Conservation (phyloP, 2,329 filamentous ascomycete genomes). For the Aspergillus awamori region DNA sequence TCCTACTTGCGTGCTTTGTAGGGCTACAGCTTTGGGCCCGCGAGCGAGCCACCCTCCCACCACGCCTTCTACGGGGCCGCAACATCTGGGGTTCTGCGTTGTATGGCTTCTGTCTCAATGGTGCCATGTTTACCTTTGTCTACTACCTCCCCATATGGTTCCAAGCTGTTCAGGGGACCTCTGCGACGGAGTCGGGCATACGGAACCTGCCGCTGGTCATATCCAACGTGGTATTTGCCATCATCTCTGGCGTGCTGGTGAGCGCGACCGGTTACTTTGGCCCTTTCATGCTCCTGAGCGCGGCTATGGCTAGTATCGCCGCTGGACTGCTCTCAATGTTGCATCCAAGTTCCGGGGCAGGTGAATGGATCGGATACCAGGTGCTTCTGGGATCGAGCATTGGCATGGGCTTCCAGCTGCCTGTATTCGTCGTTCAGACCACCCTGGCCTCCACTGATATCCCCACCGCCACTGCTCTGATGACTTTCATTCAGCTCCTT, state of each 20-base stretch:
- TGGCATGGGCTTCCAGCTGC: constrained; percentile 9
- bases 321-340: background rate
- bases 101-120: constrained; percentile 6
- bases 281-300: constrained; percentile 11
- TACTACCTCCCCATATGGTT: constrained; percentile 24
- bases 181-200: constrained; percentile 5
- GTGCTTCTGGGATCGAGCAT: constrained; percentile 12
- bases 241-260: constrained; percentile 7
- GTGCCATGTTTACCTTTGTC: constrained; percentile 10
- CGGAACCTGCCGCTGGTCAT: constrained; percentile 11
- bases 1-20: constrained; percentile 39
- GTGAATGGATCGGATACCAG: constrained; percentile 8
- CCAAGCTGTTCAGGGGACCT: constrained; percentile 14
- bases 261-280: constrained; percentile 1
- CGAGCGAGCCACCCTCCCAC: constrained; percentile 14
- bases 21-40: constrained; percentile 10
- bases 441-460: constrained; percentile 36
- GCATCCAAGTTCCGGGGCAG: too few relatives aligned
- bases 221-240: background rate
- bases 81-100: constrained; percentile 12
- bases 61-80: constrained; percentile 13
- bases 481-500: constrained; percentile 39
- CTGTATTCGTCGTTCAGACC: constrained; percentile 37
- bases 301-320: background rate
- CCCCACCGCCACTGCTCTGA: constrained; percentile 35